phyloP scores from a whole-genome alignment of 1,284 basidiomycete genomes.

The Cutaneotrichosporon mucoides region DNA sequence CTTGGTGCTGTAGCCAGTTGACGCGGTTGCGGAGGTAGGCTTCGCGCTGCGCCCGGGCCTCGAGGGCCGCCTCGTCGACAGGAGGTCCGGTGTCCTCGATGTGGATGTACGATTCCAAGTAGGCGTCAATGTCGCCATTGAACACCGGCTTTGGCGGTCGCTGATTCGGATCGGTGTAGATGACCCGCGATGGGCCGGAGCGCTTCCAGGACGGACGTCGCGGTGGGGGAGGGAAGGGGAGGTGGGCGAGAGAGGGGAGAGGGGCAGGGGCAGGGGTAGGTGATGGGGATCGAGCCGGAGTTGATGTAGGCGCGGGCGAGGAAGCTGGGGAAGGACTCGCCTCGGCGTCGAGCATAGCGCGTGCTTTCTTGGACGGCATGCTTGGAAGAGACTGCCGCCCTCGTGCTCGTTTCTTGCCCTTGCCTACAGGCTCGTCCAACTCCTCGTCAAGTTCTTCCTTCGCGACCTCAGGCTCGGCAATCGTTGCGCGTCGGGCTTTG shows the following conservation, averaged over 20 bases:
- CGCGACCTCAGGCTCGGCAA: conserved; percentile 3
- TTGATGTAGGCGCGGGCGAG: conserved; percentile 12
- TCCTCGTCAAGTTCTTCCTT: conserved; percentile 4
- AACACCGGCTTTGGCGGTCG: conserved; percentile 56
- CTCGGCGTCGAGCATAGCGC: neutral
- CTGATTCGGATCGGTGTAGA: conserved; percentile 65
- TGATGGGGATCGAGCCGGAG: conserved; percentile 23
- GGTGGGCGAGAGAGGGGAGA: conserved; percentile 39
- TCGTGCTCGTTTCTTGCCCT: conserved; percentile 27
- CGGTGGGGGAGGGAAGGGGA: conserved; percentile 35
- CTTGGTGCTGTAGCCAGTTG: conserved; percentile 48
- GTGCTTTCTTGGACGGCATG: conserved; percentile 25
- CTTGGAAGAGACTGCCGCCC: conserved; percentile 23
- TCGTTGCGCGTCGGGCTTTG: conserved; percentile 22
- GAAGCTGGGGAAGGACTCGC: conserved; percentile 14
- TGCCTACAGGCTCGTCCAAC: conserved; percentile 6
- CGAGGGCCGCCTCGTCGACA: conserved; percentile 51
- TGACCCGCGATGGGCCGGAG: conserved; percentile 58
- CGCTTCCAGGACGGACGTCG: conserved; percentile 57
- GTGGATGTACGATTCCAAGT: conserved; percentile 62
- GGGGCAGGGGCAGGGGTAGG: conserved; percentile 33
- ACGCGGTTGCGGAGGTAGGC: conserved; percentile 56
- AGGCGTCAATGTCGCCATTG: conserved; percentile 56
- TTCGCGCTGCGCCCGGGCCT: conserved; percentile 54
- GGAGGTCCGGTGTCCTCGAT: conserved; percentile 52